Percentiles rank a stretch among this genome's conserved stretches.
Evolutionary conservation across 2,329 filamentous ascomycete species (phyloP).

Genomic region (Fusarium staphyleae): DNA sequence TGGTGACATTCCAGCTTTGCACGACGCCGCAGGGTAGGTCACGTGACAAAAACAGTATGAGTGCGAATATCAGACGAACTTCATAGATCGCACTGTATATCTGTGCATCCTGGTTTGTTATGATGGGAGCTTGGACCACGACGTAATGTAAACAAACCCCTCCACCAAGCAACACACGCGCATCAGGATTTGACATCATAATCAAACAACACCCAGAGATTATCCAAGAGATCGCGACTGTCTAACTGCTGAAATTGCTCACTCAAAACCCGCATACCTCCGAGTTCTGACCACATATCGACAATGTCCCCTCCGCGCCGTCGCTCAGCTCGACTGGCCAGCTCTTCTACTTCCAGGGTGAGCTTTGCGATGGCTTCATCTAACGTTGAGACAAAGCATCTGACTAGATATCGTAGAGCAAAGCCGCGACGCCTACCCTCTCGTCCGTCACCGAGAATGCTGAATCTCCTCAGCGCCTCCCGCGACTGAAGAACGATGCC

Average conservation of each 20-base stretch:
- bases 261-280: constrained; percentile 23
- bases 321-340: constrained; percentile 54
- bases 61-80: not conserved
- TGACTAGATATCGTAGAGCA: constrained; percentile 38
- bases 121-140: constrained; percentile 41
- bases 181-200: constrained; percentile 43
- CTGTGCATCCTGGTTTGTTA: constrained; percentile 22
- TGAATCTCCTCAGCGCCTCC: constrained; percentile 46
- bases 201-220: constrained; percentile 38
- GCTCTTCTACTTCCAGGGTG: constrained; percentile 47
- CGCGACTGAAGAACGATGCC: constrained; percentile 42
- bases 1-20: not conserved
- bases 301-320: constrained; percentile 53
- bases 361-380: constrained; percentile 25
- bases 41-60: constrained; percentile 9
- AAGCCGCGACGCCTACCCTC: constrained; percentile 45
- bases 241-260: constrained; percentile 37
- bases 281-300: constrained; percentile 19
- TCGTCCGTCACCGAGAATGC: constrained; percentile 54
- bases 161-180: constrained; percentile 37
- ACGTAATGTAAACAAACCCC: constrained; percentile 43
- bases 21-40: constrained; percentile 11
- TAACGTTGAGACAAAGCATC: constrained; percentile 13
- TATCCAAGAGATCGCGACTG: constrained; percentile 32
- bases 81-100: constrained; percentile 19